These are phyloP conservation scores for Pleomassaria siparia DNA, from an alignment of 2,329 filamentous ascomycete genomes.

Conservation along the genomic window DNA sequence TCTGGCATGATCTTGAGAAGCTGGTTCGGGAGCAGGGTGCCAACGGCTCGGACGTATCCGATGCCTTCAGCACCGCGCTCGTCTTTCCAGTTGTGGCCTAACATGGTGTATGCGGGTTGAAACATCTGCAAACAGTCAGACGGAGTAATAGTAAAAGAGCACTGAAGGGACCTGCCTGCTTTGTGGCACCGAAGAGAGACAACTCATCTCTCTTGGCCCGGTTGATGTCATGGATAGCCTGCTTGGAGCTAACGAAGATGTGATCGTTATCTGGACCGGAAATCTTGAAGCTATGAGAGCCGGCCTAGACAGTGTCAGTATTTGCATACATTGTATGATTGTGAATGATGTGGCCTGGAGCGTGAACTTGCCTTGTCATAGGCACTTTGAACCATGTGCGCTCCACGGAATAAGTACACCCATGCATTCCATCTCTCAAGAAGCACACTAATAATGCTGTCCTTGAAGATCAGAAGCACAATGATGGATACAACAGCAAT, in stretches of 20 bases:
- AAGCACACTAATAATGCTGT: too few relatives aligned
- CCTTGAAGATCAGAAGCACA: too few relatives aligned
- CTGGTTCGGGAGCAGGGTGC: slow-evolving; percentile 23
- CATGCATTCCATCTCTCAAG: too few relatives aligned
- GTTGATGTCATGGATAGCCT: slow-evolving; percentile 1
- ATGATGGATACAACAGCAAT: too few relatives aligned
- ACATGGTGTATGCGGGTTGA: slow-evolving; percentile 25
- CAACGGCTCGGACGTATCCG: slow-evolving; percentile 22
- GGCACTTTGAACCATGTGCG: too few relatives aligned
- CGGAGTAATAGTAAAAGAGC: slow-evolving; percentile 3
- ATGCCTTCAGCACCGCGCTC: slow-evolving; percentile 27
- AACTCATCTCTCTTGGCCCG: neutral
- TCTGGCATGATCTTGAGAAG: slow-evolving; percentile 18
- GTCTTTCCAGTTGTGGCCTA: slow-evolving; percentile 36
- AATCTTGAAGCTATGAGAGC: neutral
- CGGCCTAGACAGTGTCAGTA: neutral
- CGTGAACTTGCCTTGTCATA: too few relatives aligned
- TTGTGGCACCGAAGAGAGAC: slow-evolving; percentile 17
- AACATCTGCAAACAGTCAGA: slow-evolving; percentile 18
- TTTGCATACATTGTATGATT: neutral
- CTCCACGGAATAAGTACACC: too few relatives aligned
- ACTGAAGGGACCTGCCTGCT: slow-evolving; percentile 9
- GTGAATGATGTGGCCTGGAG: too few relatives aligned
- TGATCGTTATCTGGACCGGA: neutral
- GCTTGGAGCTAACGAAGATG: neutral